These are phyloP conservation scores for Xylaria sp. DNA, from an alignment of 495 filamentous ascomycete genomes.

Conservation along the genomic window DNA sequence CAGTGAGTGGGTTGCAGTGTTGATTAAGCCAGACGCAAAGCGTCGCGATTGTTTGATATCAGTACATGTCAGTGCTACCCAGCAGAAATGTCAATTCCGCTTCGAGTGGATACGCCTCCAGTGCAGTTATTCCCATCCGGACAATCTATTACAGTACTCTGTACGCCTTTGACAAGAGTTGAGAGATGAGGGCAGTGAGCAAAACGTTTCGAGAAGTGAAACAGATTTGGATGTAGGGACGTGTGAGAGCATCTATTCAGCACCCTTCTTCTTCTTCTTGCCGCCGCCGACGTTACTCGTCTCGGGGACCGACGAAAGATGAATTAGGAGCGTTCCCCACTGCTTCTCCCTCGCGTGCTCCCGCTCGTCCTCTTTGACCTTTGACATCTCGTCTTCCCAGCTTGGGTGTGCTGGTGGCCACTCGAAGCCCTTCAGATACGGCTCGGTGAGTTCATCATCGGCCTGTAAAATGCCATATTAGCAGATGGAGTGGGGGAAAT, in stretches of 20 bases:
- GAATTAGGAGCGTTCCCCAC: constrained; percentile 74
- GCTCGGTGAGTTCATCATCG: constrained; percentile 84
- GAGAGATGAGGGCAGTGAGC: constrained; percentile 6
- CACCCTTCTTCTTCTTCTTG: constrained; percentile 75
- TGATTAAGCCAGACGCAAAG: constrained; percentile 19
- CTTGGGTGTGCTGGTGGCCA: constrained; percentile 60
- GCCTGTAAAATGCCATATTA: constrained; percentile 59
- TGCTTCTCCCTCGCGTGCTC: constrained; percentile 28
- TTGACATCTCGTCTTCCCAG: constrained; percentile 76
- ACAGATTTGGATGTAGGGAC: constrained; percentile 17
- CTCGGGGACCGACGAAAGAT: constrained; percentile 74
- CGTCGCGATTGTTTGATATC: constrained; percentile 17
- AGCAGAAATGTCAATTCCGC: background rate
- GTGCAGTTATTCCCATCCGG: constrained; percentile 17
- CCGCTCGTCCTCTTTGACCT: constrained; percentile 26
- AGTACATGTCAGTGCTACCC: constrained; percentile 22
- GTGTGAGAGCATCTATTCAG: constrained; percentile 44
- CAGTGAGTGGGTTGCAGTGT: constrained; percentile 15
- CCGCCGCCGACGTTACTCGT: constrained; percentile 54
- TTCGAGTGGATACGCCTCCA: constrained; percentile 1
- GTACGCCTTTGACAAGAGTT: constrained; percentile 4
- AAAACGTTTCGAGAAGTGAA: constrained; percentile 7
- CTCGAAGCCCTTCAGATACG: constrained; percentile 90
- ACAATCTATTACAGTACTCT: constrained; percentile 16
- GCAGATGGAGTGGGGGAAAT: background rate